Base-by-base conservation (phyloP, 805 yeast genomes). In the Metschnikowia gelsemii region DNA sequence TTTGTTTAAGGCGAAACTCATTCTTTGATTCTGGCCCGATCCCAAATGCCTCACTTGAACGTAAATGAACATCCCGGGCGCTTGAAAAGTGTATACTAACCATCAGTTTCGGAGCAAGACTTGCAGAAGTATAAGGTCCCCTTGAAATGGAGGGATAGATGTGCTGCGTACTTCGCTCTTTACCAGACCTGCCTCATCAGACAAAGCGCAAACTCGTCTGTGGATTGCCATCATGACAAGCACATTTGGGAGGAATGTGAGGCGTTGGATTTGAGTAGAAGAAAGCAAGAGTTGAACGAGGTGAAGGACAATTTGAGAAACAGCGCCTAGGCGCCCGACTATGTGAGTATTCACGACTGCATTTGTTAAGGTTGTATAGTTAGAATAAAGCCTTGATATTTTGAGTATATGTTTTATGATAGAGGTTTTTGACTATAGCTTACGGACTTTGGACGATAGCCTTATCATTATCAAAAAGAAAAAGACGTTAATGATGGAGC, bases 211-310 rank as follows among this genome's bases (percentile, higher is more conserved):
- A 68, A 67, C 55, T 57, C 65, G 2, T 61, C 70, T 4, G 68
- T 69, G 32, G 79, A 78, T 54, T 87, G 96, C 55, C 72, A 75
- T 44, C 83, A 83, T 50, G 87, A 83, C 66, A 79, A 88, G 61
- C 95, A 87, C 54, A 80, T 73, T 30, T 87, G 89, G 73, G 96
- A 87, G 63, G 84, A 84, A 59, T 87, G 96, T 63, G 85, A 87
- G 64, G 84, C 84, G 61, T 63, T 81, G 62, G 95, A 87, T 60
- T 86, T 83, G 69, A 75, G 80, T 61, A 78, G 93, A 69, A 78
- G 96, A 65, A 86, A 84, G 44, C 72, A 79, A 58, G 90, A 84
- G 66, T 70, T 84, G 62, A 76, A 79, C 56, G 73, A 72, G 44
- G 65, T 73, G 52, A 82, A 80, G 60, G 75, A 63, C 41, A 50